phyloP scores from a whole-genome alignment of 2,329 filamentous ascomycete species.

The Fusarium nodosum region DNA sequence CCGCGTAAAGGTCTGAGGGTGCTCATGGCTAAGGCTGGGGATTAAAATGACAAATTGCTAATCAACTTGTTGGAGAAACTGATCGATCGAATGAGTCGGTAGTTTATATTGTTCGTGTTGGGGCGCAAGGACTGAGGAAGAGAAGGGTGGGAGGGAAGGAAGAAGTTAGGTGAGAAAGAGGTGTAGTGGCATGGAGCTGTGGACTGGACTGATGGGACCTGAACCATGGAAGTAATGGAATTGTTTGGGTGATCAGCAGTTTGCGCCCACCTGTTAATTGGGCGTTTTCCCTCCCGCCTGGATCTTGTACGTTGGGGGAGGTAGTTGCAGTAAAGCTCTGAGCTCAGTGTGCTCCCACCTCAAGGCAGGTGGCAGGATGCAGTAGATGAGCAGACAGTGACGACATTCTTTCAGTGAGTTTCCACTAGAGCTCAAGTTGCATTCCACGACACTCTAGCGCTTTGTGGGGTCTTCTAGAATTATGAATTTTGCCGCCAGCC shows the following conservation, averaged over 20 bases:
- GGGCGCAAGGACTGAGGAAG: neutral
- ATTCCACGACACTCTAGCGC: constrained; percentile 40
- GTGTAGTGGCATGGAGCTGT: constrained; percentile 10
- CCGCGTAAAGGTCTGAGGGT: constrained; percentile 73
- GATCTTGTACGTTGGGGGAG: constrained; percentile 13
- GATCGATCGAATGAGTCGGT: neutral
- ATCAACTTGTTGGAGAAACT: constrained; percentile 4
- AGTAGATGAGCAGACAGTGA: constrained; percentile 43
- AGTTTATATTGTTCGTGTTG: constrained; percentile 3
- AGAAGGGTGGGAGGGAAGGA: neutral
- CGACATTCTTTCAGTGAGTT: constrained; percentile 40
- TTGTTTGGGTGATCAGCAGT: constrained; percentile 39
- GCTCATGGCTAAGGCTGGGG: constrained; percentile 57
- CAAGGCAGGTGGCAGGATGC: constrained; percentile 4
- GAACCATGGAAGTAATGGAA: constrained; percentile 9
- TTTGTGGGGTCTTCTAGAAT: constrained; percentile 50
- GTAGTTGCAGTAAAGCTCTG: neutral
- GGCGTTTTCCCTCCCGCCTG: constrained; percentile 11
- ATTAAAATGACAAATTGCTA: neutral
- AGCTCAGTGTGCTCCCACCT: constrained; percentile 3
- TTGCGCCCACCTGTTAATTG: constrained; percentile 20
- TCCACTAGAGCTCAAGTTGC: constrained; percentile 36
- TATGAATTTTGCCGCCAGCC: constrained; percentile 27
- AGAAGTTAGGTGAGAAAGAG: constrained; percentile 22
- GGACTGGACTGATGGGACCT: constrained; percentile 9